Percentiles rank a stretch among this genome's conserved stretches.
These are phyloP conservation scores for Fusarium sp. DNA, from an alignment of 2,329 filamentous ascomycete genomes.

Conservation along the genomic window DNA sequence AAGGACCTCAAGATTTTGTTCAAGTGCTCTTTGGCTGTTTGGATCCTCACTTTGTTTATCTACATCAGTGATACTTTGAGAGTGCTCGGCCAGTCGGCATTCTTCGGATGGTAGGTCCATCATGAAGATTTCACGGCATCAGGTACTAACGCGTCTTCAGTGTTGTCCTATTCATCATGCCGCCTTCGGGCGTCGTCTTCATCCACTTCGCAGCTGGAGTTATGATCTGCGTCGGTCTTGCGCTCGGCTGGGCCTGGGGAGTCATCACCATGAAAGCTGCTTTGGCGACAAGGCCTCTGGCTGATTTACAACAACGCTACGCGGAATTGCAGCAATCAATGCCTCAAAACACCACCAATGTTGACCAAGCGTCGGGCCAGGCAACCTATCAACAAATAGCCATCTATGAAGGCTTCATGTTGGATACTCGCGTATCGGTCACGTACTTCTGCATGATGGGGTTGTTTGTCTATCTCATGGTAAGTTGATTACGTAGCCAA, in stretches of 20 bases:
- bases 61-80: conserved; percentile 28
- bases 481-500: neutral
- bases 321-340: conserved; percentile 11
- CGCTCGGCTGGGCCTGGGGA: conserved; percentile 31
- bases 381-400: conserved; percentile 15
- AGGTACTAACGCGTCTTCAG: neutral
- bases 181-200: conserved; percentile 35
- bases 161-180: conserved; percentile 33
- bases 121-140: rapidly evolving
- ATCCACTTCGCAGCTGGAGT: conserved; percentile 28
- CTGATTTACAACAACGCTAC: conserved; percentile 21
- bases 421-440: conserved; percentile 23
- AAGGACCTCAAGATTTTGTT: conserved; percentile 37
- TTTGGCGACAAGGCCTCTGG: conserved; percentile 23
- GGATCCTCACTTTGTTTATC: conserved; percentile 35
- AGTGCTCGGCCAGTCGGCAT: conserved; percentile 20
- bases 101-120: conserved; percentile 9
- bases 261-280: conserved; percentile 32
- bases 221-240: conserved; percentile 24
- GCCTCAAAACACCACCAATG: conserved; percentile 30
- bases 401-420: conserved; percentile 27
- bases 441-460: conserved; percentile 36
- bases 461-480: conserved; percentile 25
- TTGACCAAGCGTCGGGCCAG: conserved; percentile 12
- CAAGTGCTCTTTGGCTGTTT: conserved; percentile 33